Base-by-base conservation (phyloP, 805 yeast species). In the Schizosaccharomyces lindneri region DNA sequence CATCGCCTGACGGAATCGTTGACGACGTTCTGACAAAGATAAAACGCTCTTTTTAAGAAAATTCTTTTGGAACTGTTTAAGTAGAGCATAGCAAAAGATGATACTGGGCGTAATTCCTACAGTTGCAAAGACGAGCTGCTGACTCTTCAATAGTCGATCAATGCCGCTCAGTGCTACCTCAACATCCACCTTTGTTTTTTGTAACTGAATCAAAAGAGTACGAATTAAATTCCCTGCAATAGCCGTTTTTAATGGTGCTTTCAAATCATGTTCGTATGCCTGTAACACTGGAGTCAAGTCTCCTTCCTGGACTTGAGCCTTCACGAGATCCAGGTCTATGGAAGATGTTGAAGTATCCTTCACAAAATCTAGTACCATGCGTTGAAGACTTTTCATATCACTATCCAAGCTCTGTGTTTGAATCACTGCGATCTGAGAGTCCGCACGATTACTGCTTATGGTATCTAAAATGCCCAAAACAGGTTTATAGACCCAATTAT, bases 151-250 rank as follows among this genome's bases (percentile, higher is more conserved):
- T 65, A 90, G 74, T 69, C 85, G 83, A 71, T 93, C 97, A 64
- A 93, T 89, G 7, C 97, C 97, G 66, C 79, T 80, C 64, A 90
- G 79, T 0, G 96, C 97, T 4, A 88, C 74, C 46, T 85, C 88
- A 7, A 95, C 95, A 70, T 90, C 98, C 5, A 93, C 97, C 71
- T 90, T 90, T 13, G 95, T 84, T 72, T 93, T 90, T 70, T 90
- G 98, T n/a, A 93, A 75, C 71, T 93, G 97, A 64, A 90, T 89
- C 67, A 93, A 73, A 59, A 93, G 70, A 17, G 89, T 81, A 62
- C 95, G 77, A 7, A 88, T 71, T 65, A 90, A 76, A 62, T 82
- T 80, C 3, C 97, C 98, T 15, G 73, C 71, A 2, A 88, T 63
- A 1, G 82, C 66, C 46, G 83, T 81, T 62, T 74, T 76, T 59